phyloP scores from a whole-genome alignment of 371 early-diverging fungal species.

The Mucor sp. region DNA sequence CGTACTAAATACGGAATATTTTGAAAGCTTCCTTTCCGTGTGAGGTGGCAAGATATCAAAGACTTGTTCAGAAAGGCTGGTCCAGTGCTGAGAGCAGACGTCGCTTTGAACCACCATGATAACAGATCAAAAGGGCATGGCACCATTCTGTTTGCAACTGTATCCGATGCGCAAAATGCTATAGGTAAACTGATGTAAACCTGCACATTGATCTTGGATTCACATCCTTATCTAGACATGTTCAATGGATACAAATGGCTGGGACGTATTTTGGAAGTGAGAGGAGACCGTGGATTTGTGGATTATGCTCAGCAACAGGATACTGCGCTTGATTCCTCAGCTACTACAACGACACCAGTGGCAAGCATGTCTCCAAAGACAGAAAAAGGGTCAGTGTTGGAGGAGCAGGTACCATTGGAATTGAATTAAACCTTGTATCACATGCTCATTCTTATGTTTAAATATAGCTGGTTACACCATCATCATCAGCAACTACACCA shows the following conservation, averaged over 20 bases:
- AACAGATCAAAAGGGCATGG: slow-evolving; percentile 72
- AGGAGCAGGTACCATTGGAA: background rate
- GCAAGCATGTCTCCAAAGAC: background rate
- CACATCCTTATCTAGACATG: slow-evolving; percentile 39
- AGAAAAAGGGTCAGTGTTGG: background rate
- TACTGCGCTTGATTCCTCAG: background rate
- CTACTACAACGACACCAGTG: background rate
- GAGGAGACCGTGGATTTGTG: slow-evolving; percentile 62
- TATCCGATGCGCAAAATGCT: slow-evolving; percentile 71
- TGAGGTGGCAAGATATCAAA: slow-evolving; percentile 81
- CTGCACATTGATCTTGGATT: background rate
- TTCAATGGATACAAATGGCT: slow-evolving; percentile 73
- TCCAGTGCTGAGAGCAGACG: slow-evolving; percentile 67
- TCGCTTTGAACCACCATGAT: slow-evolving; percentile 62
- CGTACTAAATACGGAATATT: background rate
- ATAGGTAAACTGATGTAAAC: slow-evolving; percentile 43
- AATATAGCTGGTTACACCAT: background rate
- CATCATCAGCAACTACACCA: background rate
- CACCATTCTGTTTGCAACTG: slow-evolving; percentile 67
- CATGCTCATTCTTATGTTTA: background rate
- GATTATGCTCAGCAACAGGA: slow-evolving; percentile 9
- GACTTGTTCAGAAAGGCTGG: slow-evolving; percentile 78
- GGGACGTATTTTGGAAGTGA: slow-evolving; percentile 72
- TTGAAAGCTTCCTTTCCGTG: slow-evolving; percentile 69
- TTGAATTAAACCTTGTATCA: background rate